Conservation (phyloP, 2,329 filamentous ascomycete genomes). For the Colletotrichum tofieldiae region DNA sequence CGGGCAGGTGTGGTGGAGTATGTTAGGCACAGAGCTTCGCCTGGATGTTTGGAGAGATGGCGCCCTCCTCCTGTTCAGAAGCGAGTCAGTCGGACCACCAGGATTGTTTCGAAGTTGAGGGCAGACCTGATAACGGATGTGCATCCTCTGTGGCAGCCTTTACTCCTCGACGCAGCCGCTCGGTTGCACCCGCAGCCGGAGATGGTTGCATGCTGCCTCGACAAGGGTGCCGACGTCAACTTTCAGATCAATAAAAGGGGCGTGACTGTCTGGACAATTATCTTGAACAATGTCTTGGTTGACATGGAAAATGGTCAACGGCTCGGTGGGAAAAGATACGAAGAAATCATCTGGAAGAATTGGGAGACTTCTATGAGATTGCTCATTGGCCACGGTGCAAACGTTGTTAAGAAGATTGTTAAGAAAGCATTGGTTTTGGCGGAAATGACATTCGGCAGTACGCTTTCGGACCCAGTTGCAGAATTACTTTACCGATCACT, state of each 20-base stretch:
- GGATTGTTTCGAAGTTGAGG: neutral
- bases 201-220: neutral
- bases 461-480: neutral
- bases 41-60: neutral
- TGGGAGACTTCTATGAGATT: neutral
- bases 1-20: neutral
- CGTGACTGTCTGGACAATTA: neutral
- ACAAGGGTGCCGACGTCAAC: neutral
- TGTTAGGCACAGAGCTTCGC: neutral
- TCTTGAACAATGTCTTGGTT: neutral
- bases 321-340: too few species aligned
- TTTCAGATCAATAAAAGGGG: neutral
- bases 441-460: too few species aligned
- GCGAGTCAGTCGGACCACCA: neutral
- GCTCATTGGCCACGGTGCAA: neutral
- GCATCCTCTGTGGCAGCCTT: neutral
- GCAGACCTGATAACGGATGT: neutral
- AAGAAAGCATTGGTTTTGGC: too few species aligned
- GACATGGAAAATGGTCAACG: too few species aligned
- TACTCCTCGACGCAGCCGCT: neutral
- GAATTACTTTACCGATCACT: neutral
- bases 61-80: fast-evolving
- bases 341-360: too few species aligned
- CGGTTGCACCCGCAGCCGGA: fast-evolving
- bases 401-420: neutral